phyloP scores from a whole-genome alignment of 805 yeast genomes.

The Ogataea chonburiensis region DNA sequence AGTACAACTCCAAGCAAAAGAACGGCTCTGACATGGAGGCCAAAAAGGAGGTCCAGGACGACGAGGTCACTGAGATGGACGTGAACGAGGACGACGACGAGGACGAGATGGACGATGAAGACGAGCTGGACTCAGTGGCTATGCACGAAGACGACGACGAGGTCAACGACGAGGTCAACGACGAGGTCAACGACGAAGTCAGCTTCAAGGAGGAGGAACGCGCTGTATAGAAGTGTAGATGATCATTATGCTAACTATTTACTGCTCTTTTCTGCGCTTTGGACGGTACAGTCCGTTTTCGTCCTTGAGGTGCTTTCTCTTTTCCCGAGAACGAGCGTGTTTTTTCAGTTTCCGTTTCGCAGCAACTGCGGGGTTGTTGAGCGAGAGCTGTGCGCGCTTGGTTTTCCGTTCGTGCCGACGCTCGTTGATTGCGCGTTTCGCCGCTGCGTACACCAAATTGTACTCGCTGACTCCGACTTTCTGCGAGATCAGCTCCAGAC shows the following conservation, averaged over 20 bases:
- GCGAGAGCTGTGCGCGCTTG: constrained; percentile 70
- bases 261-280: constrained; percentile 46
- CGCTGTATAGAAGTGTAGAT: constrained; percentile 2
- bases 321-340: constrained; percentile 73
- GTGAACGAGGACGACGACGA: constrained; percentile 12
- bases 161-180: no score
- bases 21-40: constrained; percentile 13
- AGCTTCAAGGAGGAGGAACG: constrained; percentile 11
- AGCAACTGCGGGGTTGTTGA: constrained; percentile 77
- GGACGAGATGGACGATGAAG: constrained; percentile 14
- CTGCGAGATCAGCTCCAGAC: constrained; percentile 62
- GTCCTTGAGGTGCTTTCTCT: constrained; percentile 71
- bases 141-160: constrained; percentile 18
- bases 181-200: no score
- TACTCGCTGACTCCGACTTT: constrained; percentile 74
- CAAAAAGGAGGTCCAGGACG: constrained; percentile 15
- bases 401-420: constrained; percentile 76
- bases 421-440: constrained; percentile 55
- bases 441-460: constrained; percentile 57
- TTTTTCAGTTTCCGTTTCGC: constrained; percentile 75
- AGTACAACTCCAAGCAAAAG: constrained; percentile 31
- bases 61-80: constrained; percentile 14
- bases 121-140: constrained; percentile 9
- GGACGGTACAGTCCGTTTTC: constrained; percentile 72
- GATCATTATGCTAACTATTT: constrained; percentile 5